Base-by-base conservation (phyloP, 306 rosid genomes). In the Betula pendula region DNA sequence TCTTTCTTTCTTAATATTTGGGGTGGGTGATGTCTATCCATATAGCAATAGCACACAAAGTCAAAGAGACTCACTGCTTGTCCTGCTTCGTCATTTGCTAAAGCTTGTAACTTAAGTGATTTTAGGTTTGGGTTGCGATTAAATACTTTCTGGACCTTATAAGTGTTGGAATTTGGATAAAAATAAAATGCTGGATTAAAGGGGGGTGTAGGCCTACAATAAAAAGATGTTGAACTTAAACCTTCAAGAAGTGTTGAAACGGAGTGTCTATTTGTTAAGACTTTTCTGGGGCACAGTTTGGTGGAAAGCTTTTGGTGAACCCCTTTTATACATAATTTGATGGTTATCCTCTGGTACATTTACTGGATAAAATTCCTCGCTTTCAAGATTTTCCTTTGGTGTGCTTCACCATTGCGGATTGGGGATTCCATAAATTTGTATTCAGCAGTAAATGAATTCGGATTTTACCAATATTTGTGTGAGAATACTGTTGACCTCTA, bases 401-500 rank as follows among this genome's bases (percentile, higher is more conserved):
- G 5, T 55, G 70, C 42, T 58, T 27, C 48, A 81, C 51, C 77
- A 60, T 60, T 60, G 38, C 2, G 15, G n/a, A 27, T 14, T 29
- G 42, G 65, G 0, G 68, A 60, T 29, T 29, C 2, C 29, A 29
- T 60, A 60, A 29, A 60, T 29, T 29, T 7, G 35, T 29, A 13
- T 60, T 5, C 11, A 15, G 40, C 38, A 13, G 43, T 3, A 72
- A 70, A 7, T 67, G 42, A 77, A 31, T 65, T 70, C n/a, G 13
- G 51, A 24, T 50, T 72, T 56, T 68, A 25, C 48, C 6, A 65
- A 59, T 47, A 40, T 27, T 22, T 58, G n/a, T 20, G 68, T 44
- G 42, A 38, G 42, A 31, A 67, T 50, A 49, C 77, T 59, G 55
- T 22, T n/a, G 67, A 52, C 79, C 59, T 42, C 43, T 71, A 22